phyloP scores from a whole-genome alignment of 2,329 filamentous ascomycete genomes.

The Pyricularia grisea region DNA sequence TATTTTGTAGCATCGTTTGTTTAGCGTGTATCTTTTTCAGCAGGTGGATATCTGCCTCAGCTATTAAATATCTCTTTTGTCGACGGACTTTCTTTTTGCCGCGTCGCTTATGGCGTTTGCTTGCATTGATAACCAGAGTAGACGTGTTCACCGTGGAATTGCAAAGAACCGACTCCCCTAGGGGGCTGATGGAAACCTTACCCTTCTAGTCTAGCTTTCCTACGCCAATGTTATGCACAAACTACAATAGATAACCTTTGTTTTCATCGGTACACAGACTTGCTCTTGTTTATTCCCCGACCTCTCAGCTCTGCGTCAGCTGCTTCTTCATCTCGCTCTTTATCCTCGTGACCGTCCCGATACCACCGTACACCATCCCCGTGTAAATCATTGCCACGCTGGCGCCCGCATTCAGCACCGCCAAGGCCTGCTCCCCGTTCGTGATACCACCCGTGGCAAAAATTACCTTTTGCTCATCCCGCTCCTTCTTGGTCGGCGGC shows the following conservation, averaged over 20 bases:
- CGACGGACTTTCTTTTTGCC: background rate
- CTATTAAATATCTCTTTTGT: background rate
- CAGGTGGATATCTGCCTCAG: background rate
- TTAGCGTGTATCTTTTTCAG: background rate
- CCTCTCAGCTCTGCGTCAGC: conserved; percentile 12
- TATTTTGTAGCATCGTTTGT: background rate
- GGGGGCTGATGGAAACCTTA: background rate
- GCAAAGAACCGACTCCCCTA: background rate
- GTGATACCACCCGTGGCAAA: conserved; percentile 93
- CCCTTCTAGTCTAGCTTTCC: background rate
- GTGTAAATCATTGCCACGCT: conserved; percentile 92
- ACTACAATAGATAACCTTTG: background rate
- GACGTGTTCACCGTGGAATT: background rate
- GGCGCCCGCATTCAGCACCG: conserved; percentile 79
- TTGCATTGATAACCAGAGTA: background rate
- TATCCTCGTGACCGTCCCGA: conserved; percentile 55
- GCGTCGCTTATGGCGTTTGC: background rate
- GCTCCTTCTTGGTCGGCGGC: conserved; percentile 15
- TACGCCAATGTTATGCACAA: background rate
- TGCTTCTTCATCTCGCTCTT: conserved; percentile 50
- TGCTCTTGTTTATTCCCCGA: background rate
- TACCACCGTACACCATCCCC: conserved; percentile 54
- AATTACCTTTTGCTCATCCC: conserved; percentile 58
- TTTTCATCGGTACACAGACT: background rate
- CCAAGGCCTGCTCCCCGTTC: conserved; percentile 72